phyloP scores from a whole-genome alignment of 2,329 filamentous ascomycete genomes.

The Fusarium chlamydosporum region DNA sequence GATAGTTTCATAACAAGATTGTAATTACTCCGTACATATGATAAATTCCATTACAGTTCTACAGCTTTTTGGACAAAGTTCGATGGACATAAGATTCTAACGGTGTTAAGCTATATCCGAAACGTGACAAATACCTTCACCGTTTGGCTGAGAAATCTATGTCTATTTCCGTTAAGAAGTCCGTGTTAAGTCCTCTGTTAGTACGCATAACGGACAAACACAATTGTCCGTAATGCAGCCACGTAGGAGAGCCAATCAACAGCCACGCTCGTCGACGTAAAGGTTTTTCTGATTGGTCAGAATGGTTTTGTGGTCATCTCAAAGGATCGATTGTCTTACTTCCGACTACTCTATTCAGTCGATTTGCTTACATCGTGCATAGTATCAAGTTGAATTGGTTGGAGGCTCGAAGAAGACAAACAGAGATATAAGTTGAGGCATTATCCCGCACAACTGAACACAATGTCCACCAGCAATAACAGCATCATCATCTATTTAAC shows the following conservation, averaged over 20 bases:
- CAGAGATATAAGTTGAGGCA: slow-evolving; percentile 24
- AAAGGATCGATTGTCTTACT: background rate
- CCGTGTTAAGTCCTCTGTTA: slow-evolving; percentile 9
- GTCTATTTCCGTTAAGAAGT: slow-evolving; percentile 16
- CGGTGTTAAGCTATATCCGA: slow-evolving; percentile 8
- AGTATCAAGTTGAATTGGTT: background rate
- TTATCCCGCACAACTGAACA: background rate
- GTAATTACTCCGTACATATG: too few species aligned
- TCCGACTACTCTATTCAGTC: background rate
- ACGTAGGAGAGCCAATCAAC: slow-evolving; percentile 14
- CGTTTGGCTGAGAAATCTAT: background rate
- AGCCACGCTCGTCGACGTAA: slow-evolving; percentile 7
- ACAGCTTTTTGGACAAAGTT: background rate
- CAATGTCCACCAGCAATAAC: background rate
- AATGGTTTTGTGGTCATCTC: background rate
- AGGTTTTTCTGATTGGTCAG: slow-evolving; percentile 28
- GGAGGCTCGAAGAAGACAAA: background rate
- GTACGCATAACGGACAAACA: slow-evolving; percentile 12
- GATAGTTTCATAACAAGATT: too few species aligned
- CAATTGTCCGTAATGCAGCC: slow-evolving; percentile 15
- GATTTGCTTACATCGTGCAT: slow-evolving; percentile 1
- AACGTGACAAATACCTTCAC: background rate
- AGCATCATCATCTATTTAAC: background rate
- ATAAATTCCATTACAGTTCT: too few species aligned
- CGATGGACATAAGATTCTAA: background rate